A percentile compares a stretch with the other conserved stretches of the same genome.
These are phyloP conservation scores for Waitea zeae DNA, from an alignment of 1,284 basidiomycete genomes.

Conservation along the genomic window DNA sequence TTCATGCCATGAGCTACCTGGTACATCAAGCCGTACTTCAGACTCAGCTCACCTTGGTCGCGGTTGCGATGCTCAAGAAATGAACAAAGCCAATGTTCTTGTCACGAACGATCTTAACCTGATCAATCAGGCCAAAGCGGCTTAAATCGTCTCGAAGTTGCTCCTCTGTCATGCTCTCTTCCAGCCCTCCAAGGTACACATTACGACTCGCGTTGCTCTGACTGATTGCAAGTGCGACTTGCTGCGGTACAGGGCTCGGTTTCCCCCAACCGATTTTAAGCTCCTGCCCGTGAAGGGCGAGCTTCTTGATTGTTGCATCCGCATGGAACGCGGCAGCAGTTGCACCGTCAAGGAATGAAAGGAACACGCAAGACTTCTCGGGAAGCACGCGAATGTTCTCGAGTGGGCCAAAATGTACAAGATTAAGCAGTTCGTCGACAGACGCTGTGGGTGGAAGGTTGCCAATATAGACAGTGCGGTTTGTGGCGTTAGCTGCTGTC, in stretches of 20 bases:
- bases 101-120: conserved; percentile 94
- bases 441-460: conserved; percentile 93
- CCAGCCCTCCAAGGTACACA: conserved; percentile 85
- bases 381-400: conserved; percentile 92
- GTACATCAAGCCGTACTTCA: conserved; percentile 3
- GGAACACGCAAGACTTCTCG: conserved; percentile 95
- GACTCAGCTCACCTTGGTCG: conserved; percentile 58
- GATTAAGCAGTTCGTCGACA: conserved; percentile 92
- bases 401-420: conserved; percentile 95
- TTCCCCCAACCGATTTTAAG: conserved; percentile 96
- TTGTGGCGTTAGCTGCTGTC: conserved; percentile 35
- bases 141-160: conserved; percentile 73
- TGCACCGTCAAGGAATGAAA: conserved; percentile 86
- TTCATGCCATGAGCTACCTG: neutral
- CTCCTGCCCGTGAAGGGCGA: conserved; percentile 81
- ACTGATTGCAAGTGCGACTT: conserved; percentile 73
- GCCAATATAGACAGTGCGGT: conserved; percentile 93
- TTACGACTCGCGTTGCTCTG: conserved; percentile 86
- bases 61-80: conserved; percentile 83
- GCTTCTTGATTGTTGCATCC: conserved; percentile 85
- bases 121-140: conserved; percentile 89
- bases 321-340: conserved; percentile 91
- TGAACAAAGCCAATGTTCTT: conserved; percentile 97
- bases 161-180: conserved; percentile 80
- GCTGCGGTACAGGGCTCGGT: conserved; percentile 70